Evolutionary conservation across 2,329 filamentous ascomycete species (phyloP), one percentile per base, ranked within the genome.

Genomic region (Colletotrichum sidae): DNA sequence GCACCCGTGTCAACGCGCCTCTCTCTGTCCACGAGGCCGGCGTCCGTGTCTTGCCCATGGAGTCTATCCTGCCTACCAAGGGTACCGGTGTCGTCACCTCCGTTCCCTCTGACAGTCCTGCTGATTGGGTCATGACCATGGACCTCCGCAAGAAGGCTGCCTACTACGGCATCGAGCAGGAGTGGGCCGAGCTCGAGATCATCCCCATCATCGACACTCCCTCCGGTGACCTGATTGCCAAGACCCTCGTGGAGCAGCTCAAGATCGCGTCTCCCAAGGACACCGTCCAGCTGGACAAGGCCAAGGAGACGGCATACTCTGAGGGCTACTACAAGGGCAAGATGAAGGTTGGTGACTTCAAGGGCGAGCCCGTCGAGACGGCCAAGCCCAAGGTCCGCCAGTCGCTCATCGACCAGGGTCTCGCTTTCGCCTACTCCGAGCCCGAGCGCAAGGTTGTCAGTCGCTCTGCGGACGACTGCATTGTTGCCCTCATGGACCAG

Each of bases 251-350:
- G 58, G 93, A 97, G 83, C 89, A 96, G 78, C 85, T 97, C 77
- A 98, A 98, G 85, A 99, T 99, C 75, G 90, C 93, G 69, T 98
- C 95, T 11, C 95, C 96, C 68, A 99, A 99, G 80, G 96, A 99
- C 75, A 87, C 90, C 41, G 96, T 92, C 76, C 91, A 94, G 79
- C 88, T 99, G 51, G 92, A 92, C 50, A 92, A 97, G 78, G 96
- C 67, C 50, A 99, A 99, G 81, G 95, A 98, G 71, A 83, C 96
- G 70, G 94, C 96, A 0, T 99, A 99, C 85, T 97, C 96, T 80
- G 94, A 97, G 75, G 96, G 94, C 13, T 68, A 49, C 83, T 99
- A 99, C 83, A 94, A 97, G 81, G 96, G 96, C 70, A 91, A 86
- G 63, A 92, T 99, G 89, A 83, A 94, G 69, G 86, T 93, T 67